Evolutionary conservation across 1,284 basidiomycete genomes (phyloP), one percentile per base, ranked within the genome.

Genomic region (Sporisorium scitamineum): DNA sequence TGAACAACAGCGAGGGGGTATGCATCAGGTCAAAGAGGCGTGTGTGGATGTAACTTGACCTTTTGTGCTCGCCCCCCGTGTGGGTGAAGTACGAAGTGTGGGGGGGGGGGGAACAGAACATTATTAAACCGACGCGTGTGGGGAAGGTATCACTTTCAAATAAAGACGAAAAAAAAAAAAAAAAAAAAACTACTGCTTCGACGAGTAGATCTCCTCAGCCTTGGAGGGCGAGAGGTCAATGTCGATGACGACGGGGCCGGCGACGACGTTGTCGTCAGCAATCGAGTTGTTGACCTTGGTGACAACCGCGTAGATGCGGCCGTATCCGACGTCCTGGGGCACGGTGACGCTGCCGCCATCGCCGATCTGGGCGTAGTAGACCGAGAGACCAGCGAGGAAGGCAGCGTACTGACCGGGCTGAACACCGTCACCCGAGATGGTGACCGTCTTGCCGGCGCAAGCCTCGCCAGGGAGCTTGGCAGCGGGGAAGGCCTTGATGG

Each of bases 211-310:
- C 48, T 57, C 1, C 42, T 61, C 63, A 59, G 76, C 65, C 75
- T 80, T n/a, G 57, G 53, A 26, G 42, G 77, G 2, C 14, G 73
- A 32, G 62, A 80, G 67, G 50, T 67, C 50, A 66, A 82, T 70
- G 80, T 85, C 68, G 70, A 88, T 72, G 47, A 89, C 85, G 3
- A 85, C 86, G 24, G 88, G 88, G 1, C 89, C 89, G 34, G 89
- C 89, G 60, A 89, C 85, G 16, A 86, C 87, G 58, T 80, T 86
- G 39, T 69, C 68, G 66, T 88, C 88, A 32, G 84, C 79, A 59
- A 88, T 79, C 37, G 82, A 84, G 55, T 84, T 80, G 39, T 45
- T 31, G 20, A 58, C 62, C 67, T 88, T 76, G 56, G 83, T 75
- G 5, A 86, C 86, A 72, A 85, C 84, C 56, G 79, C 80, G 82